phyloP scores from a whole-genome alignment of 805 yeast species.

The Hanseniaspora pseudoguilliermondii region DNA sequence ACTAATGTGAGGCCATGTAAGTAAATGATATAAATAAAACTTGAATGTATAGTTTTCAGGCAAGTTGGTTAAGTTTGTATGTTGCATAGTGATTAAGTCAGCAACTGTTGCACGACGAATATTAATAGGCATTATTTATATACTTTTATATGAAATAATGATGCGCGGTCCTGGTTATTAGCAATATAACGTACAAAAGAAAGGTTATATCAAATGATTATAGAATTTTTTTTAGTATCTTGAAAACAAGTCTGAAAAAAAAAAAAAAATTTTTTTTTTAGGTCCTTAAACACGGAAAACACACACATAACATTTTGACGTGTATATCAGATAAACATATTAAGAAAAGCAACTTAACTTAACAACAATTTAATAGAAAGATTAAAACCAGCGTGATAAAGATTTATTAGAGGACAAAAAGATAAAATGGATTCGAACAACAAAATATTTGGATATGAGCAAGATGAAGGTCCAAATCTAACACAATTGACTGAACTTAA shows the following conservation, averaged over 20 bases:
- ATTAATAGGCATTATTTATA: constrained; percentile 56
- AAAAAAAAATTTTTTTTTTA: too few species aligned
- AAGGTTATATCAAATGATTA: too few species aligned
- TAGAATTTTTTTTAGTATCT: too few species aligned
- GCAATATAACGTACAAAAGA: neutral
- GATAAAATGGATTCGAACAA: neutral
- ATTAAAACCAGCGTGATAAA: too few species aligned
- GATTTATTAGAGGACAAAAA: too few species aligned
- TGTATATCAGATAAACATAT: too few species aligned
- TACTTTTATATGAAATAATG: neutral
- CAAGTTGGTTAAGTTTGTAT: constrained; percentile 77
- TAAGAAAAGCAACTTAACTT: too few species aligned
- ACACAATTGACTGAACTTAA: neutral
- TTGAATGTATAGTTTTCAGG: constrained; percentile 91
- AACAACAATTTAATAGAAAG: too few species aligned
- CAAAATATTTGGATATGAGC: constrained; percentile 8
- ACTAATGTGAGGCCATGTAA: constrained; percentile 96
- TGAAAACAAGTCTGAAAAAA: too few species aligned
- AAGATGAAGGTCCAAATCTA: neutral
- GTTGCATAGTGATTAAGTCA: constrained; percentile 91
- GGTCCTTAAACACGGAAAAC: too few species aligned
- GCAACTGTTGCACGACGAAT: constrained; percentile 76
- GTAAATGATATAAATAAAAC: constrained; percentile 83
- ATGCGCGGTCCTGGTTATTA: neutral
- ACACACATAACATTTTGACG: too few species aligned